These are phyloP conservation scores for Tubosaeta sp. DNA, from an alignment of 768 basidiomycete species.

Conservation along the genomic window DNA sequence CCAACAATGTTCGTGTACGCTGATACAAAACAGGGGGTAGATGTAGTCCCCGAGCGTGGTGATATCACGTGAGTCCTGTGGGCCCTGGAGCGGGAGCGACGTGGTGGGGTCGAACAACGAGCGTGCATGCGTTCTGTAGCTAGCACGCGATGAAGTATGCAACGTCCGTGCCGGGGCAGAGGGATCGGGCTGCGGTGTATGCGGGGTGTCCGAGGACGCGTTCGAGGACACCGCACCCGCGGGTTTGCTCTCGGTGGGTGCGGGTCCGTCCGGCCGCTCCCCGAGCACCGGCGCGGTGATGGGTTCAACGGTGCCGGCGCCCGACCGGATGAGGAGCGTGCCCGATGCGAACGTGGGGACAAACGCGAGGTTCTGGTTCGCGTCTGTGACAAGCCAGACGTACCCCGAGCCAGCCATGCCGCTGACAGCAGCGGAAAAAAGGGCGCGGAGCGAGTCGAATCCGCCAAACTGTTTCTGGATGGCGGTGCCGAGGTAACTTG, in stretches of 20 bases:
- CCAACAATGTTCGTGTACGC: conserved; percentile 85
- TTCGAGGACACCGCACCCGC: conserved; percentile 27
- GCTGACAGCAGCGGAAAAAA: conserved; percentile 68
- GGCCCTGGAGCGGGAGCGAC: neutral
- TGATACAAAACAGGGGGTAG: conserved; percentile 73
- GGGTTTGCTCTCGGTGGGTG: neutral
- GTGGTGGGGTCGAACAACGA: conserved; percentile 26
- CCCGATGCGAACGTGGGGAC: conserved; percentile 87
- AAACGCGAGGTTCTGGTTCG: conserved; percentile 57
- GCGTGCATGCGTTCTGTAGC: conserved; percentile 15
- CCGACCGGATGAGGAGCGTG: conserved; percentile 75
- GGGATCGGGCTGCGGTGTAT: conserved; percentile 25
- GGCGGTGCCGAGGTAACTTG: conserved; percentile 14
- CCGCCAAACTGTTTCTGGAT: conserved; percentile 51
- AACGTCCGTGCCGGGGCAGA: conserved; percentile 28
- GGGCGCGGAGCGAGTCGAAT: conserved; percentile 65
- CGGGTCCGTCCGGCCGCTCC: conserved; percentile 9
- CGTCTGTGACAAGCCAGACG: conserved; percentile 84
- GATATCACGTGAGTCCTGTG: conserved; percentile 23
- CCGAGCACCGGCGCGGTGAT: conserved; percentile 28
- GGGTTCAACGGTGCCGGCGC: conserved; percentile 33
- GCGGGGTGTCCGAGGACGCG: conserved; percentile 37
- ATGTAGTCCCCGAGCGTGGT: conserved; percentile 48
- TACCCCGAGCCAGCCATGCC: conserved; percentile 80
- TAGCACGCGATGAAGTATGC: conserved; percentile 17